Conservation (phyloP, 768 basidiomycete species). For the Trametes maxima region DNA sequence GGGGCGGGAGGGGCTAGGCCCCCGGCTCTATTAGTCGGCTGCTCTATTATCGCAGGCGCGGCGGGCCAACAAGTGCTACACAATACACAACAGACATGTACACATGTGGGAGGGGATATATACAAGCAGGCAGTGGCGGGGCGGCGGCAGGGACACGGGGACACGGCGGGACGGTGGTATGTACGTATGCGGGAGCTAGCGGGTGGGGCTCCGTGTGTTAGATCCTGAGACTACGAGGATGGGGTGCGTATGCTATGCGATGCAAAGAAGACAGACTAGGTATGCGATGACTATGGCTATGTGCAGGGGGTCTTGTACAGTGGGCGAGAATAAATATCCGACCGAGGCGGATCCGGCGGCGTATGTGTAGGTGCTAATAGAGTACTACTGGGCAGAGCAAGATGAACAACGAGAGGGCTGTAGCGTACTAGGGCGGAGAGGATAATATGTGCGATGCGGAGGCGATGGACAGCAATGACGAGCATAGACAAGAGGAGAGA, state of each 20-base stretch:
- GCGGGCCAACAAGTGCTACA: not conserved
- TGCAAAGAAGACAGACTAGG: not conserved
- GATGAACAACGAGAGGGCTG: not conserved
- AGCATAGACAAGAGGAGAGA: constrained; percentile 5
- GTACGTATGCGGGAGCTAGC: not conserved
- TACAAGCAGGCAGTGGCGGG: constrained; percentile 7
- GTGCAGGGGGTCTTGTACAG: constrained; percentile 5
- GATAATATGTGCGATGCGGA: constrained; percentile 1
- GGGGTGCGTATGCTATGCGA: not conserved
- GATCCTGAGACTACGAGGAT: not conserved
- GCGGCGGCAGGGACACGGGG: not conserved
- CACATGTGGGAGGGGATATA: constrained; percentile 11
- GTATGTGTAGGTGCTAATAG: not conserved
- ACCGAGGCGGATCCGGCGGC: not conserved
- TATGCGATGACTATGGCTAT: constrained; percentile 5
- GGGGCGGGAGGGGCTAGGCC: not conserved
- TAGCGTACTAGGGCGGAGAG: not conserved
- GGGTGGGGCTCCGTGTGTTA: not conserved
- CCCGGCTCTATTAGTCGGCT: constrained; percentile 3
- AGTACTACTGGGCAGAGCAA: not conserved
- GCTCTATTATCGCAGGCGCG: not conserved
- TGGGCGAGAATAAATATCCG: constrained; percentile 8
- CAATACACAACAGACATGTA: constrained; percentile 11
- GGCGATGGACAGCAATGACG: constrained; percentile 8
- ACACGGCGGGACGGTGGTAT: constrained; percentile 4